A percentile compares a stretch with the other conserved stretches of the same genome.
Conservation (phyloP, 2,329 filamentous ascomycete genomes). For the Orbilia quercus region DNA sequence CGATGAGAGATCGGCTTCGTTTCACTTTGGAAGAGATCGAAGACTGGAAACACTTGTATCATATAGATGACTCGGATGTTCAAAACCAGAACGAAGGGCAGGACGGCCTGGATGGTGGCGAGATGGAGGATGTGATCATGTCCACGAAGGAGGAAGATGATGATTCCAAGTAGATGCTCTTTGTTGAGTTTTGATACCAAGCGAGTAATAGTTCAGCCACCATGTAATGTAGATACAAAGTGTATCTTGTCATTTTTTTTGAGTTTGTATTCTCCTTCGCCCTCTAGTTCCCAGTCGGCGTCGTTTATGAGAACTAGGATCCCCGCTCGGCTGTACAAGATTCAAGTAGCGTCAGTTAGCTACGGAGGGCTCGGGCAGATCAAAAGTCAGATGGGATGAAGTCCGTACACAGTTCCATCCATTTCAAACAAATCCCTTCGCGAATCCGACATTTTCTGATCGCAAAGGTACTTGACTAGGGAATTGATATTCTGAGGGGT, state of each 20-base stretch:
- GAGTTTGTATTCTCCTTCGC: slow-evolving; percentile 88
- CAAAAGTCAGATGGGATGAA: neutral
- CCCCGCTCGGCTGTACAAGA: slow-evolving; percentile 78
- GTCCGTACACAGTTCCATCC: slow-evolving; percentile 83
- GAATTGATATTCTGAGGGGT: slow-evolving; percentile 75
- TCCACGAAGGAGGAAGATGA: slow-evolving; percentile 53
- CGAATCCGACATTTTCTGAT: slow-evolving; percentile 83
- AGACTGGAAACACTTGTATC: slow-evolving; percentile 89
- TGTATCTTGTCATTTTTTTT: slow-evolving; percentile 85
- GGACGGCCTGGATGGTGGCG: slow-evolving; percentile 58
- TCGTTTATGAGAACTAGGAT: slow-evolving; percentile 98
- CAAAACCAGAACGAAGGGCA: slow-evolving; percentile 61
- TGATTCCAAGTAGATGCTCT: slow-evolving; percentile 30
- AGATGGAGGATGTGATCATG: slow-evolving; percentile 59
- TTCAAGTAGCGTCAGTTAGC: slow-evolving; percentile 2
- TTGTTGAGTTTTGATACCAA: slow-evolving; percentile 9
- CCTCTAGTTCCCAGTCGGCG: slow-evolving; percentile 97
- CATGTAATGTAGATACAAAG: slow-evolving; percentile 96
- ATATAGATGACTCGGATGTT: slow-evolving; percentile 63
- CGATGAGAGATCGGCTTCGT: slow-evolving; percentile 86
- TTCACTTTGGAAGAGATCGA: slow-evolving; percentile 90
- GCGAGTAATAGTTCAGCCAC: slow-evolving; percentile 71
- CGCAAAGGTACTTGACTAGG: slow-evolving; percentile 81
- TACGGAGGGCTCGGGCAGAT: neutral
- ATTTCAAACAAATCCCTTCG: slow-evolving; percentile 90